These are phyloP conservation scores for Clonostachys solani DNA, from an alignment of 2,329 filamentous ascomycete species.

Conservation along the genomic window DNA sequence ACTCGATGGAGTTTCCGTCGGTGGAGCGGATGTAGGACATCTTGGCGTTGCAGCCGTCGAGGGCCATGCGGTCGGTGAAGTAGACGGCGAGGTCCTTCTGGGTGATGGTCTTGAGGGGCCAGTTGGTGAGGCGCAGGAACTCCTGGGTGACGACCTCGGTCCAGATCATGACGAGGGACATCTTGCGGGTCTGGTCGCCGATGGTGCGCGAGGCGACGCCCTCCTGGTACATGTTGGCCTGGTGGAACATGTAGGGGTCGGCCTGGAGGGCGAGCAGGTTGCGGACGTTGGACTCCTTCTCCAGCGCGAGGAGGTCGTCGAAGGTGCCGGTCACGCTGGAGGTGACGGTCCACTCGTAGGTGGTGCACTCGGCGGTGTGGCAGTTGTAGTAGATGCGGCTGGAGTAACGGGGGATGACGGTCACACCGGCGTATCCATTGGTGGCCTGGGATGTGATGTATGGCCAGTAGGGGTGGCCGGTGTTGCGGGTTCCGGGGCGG, in stretches of 20 bases:
- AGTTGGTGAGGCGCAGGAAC: constrained; percentile 38
- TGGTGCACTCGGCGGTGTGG: constrained; percentile 49
- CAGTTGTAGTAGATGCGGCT: constrained; percentile 64
- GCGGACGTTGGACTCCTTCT: constrained; percentile 47
- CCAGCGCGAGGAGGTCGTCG: constrained; percentile 41
- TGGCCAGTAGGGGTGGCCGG: constrained; percentile 48
- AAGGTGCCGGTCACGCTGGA: constrained; percentile 49
- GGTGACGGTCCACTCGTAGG: constrained; percentile 57
- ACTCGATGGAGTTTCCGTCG: constrained; percentile 37
- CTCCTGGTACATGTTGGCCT: constrained; percentile 52
- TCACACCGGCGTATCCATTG: constrained; percentile 52
- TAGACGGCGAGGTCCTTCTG: constrained; percentile 41
- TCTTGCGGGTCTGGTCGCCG: constrained; percentile 38
- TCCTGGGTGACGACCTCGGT: constrained; percentile 48
- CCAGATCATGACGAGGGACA: constrained; percentile 54
- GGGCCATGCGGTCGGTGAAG: constrained; percentile 48
- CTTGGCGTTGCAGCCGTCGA: constrained; percentile 45
- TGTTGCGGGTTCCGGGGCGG: constrained; percentile 46
- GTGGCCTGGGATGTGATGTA: constrained; percentile 42
- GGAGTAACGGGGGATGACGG: constrained; percentile 55
- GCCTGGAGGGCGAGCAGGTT: constrained; percentile 52
- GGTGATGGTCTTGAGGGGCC: constrained; percentile 14
- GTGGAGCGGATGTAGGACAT: constrained; percentile 37
- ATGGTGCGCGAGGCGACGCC: constrained; percentile 41
- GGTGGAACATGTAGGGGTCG: constrained; percentile 59